Conservation (phyloP, 2,329 filamentous ascomycete species). For the Didymella exigua region DNA sequence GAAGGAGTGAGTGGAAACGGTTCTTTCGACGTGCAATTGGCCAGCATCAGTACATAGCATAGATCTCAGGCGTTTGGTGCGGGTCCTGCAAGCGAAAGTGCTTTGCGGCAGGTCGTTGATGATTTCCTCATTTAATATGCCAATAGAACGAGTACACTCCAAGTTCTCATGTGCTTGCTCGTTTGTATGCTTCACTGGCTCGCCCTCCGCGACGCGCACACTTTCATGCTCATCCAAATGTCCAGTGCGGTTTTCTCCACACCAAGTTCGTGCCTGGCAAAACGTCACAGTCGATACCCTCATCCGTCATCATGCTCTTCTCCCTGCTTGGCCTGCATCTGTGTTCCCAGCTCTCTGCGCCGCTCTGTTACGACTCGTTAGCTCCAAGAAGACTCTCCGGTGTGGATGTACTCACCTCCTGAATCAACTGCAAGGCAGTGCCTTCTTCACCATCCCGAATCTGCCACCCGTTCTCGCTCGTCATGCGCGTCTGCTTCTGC, state of each 20-base stretch:
- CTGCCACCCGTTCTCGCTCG: not conserved
- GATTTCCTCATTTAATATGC: not conserved
- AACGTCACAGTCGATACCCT: not conserved
- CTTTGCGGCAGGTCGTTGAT: slow-evolving; percentile 4
- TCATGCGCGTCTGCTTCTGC: not conserved
- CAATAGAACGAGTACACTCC: not conserved
- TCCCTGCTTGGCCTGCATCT: not conserved
- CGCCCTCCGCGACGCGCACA: not conserved
- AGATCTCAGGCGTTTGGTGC: slow-evolving; percentile 5
- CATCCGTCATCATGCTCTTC: not conserved
- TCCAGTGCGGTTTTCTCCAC: slow-evolving; percentile 11
- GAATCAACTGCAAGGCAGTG: not conserved
- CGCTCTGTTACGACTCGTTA: not conserved
- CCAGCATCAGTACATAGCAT: not conserved
- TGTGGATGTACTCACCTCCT: not conserved
- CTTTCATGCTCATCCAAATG: not conserved
- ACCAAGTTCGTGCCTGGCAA: not conserved
- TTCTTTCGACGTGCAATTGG: not conserved
- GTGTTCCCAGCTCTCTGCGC: not conserved
- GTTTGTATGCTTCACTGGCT: not conserved
- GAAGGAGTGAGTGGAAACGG: slow-evolving; percentile 11
- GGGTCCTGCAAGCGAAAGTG: slow-evolving; percentile 12
- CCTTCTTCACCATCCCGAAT: not conserved
- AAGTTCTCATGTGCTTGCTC: not conserved
- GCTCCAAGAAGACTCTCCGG: not conserved